Evolutionary conservation across 345 rosid species (phyloP).

Genomic region (Moricandia moricandioides): DNA sequence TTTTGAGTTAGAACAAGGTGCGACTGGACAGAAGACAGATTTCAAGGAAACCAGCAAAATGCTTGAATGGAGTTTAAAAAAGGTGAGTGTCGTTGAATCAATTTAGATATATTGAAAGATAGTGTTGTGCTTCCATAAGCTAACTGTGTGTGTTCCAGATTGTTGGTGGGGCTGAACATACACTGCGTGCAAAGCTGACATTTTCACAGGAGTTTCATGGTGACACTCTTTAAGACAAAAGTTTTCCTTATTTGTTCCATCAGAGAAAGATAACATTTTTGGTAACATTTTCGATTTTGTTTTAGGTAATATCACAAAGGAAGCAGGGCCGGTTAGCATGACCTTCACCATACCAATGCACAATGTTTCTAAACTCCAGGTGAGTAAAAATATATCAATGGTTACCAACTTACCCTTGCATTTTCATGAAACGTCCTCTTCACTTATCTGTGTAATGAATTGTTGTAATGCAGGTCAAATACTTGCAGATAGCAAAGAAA

Average conservation of each 20-base stretch:
- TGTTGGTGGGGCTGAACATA: conserved; percentile 90
- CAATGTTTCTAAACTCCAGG: conserved; percentile 92
- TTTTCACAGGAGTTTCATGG: conserved; percentile 92
- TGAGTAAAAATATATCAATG: conserved; percentile 26
- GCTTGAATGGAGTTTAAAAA: conserved; percentile 91
- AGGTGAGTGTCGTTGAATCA: conserved; percentile 45
- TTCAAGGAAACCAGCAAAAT: conserved; percentile 81
- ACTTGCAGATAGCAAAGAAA: conserved; percentile 97
- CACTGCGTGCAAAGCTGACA: conserved; percentile 88
- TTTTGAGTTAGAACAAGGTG: conserved; percentile 85
- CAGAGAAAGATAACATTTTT: not conserved
- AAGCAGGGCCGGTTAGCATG: conserved; percentile 98
- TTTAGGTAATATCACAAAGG: conserved; percentile 89
- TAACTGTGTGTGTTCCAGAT: conserved; percentile 47
- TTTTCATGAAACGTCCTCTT: not conserved
- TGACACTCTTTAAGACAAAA: conserved; percentile 26
- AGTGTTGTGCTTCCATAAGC: not conserved
- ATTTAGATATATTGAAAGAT: not conserved
- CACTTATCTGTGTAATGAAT: not conserved
- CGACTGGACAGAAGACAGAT: conserved; percentile 83
- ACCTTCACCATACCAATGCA: conserved; percentile 96
- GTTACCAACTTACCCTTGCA: not conserved
- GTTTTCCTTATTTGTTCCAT: not conserved
- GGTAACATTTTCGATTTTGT: not conserved
- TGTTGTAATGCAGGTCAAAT: conserved; percentile 68